Percentiles rank a stretch among this genome's conserved stretches.
phyloP scores from a whole-genome alignment of 2,329 filamentous ascomycete species.

The Blastomyces gilchristii region DNA sequence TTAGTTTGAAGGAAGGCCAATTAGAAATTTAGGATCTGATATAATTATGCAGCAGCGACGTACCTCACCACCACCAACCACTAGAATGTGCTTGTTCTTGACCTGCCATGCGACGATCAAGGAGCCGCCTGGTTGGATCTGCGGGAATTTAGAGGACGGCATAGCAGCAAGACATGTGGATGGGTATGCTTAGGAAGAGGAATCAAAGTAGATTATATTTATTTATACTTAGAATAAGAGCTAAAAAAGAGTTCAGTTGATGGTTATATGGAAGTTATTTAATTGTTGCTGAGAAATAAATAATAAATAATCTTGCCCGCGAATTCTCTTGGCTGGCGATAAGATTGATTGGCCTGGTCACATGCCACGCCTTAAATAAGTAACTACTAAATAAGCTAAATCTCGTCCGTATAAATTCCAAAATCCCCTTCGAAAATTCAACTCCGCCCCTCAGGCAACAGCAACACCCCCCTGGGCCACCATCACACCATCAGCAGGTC shows the following conservation, averaged over 20 bases:
- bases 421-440: background rate
- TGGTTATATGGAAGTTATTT: background rate
- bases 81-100: conserved; percentile 75
- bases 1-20: background rate
- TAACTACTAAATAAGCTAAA: background rate
- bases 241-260: background rate
- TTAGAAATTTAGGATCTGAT: conserved; percentile 8
- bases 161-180: conserved; percentile 10
- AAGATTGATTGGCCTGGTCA: background rate
- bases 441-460: background rate
- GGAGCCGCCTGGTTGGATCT: conserved; percentile 81
- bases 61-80: conserved; percentile 92
- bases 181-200: background rate
- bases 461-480: background rate
- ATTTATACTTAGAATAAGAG: no score
- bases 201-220: background rate
- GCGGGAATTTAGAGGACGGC: conserved; percentile 49
- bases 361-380: background rate
- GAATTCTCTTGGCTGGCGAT: background rate
- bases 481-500: background rate
- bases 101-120: conserved; percentile 95
- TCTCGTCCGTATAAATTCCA: background rate
- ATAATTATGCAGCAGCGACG: conserved; percentile 21
- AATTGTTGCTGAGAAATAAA: background rate
- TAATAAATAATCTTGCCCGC: background rate